These are phyloP conservation scores for Lactifluus echinatus DNA, from an alignment of 768 basidiomycete genomes.

Conservation along the genomic window DNA sequence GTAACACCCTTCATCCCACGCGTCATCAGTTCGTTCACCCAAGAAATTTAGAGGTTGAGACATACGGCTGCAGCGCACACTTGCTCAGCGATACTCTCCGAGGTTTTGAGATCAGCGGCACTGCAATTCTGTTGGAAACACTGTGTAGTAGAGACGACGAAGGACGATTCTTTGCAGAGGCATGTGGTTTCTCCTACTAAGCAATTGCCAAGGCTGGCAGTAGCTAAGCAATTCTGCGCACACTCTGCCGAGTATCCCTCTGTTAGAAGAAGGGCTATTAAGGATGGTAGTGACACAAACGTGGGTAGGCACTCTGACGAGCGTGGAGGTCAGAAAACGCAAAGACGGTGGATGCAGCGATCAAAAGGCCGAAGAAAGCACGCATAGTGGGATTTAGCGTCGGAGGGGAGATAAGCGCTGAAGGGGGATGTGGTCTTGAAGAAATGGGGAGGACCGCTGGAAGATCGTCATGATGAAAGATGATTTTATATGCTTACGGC, in stretches of 20 bases:
- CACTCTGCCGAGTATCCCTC: conserved; percentile 35
- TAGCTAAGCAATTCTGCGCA: conserved; percentile 38
- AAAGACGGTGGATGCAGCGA: conserved; percentile 32
- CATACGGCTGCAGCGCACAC: conserved; percentile 45
- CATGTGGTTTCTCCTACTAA: conserved; percentile 28
- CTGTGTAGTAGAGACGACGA: conserved; percentile 36
- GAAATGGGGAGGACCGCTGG: background rate
- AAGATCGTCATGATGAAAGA: background rate
- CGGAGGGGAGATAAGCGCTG: background rate
- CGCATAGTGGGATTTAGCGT: conserved; percentile 38
- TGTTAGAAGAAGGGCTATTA: background rate
- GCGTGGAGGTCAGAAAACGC: conserved; percentile 16
- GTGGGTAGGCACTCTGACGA: conserved; percentile 12
- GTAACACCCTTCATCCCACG: conserved; percentile 15
- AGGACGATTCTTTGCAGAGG: conserved; percentile 42
- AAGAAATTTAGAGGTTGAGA: background rate
- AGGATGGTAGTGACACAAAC: background rate
- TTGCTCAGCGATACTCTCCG: conserved; percentile 34
- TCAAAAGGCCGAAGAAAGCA: conserved; percentile 33
- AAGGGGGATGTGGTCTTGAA: background rate
- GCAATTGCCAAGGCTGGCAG: conserved; percentile 27
- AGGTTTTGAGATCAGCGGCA: conserved; percentile 36
- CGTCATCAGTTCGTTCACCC: background rate
- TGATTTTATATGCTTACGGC: conserved; percentile 9
- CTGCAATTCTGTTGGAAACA: conserved; percentile 45